These are phyloP conservation scores for Zostera marina DNA, from an alignment of 116 monocot genomes.

Conservation along the genomic window DNA sequence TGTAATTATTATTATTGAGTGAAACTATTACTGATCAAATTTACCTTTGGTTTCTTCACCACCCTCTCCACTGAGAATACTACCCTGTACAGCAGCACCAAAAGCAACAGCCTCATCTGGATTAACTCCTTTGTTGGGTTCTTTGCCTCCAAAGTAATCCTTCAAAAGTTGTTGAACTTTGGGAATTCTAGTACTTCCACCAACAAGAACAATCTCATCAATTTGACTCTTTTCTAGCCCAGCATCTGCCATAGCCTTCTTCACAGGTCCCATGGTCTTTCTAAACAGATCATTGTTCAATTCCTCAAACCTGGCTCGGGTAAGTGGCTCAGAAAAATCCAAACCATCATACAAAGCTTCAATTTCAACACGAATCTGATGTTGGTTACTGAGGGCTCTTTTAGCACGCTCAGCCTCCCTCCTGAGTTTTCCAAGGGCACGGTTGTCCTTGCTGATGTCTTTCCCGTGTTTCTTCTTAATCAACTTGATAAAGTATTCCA, in stretches of 20 bases:
- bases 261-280: slow-evolving; percentile 46
- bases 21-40: too few relatives aligned
- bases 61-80: slow-evolving; percentile 48
- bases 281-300: slow-evolving; percentile 38
- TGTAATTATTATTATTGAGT: neutral
- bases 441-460: slow-evolving; percentile 47
- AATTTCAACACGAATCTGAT: slow-evolving; percentile 49
- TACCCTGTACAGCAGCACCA: slow-evolving; percentile 56
- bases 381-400: slow-evolving; percentile 53
- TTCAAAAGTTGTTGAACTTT: slow-evolving; percentile 48
- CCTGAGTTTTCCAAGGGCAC: slow-evolving; percentile 47
- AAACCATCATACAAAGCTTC: slow-evolving; percentile 34
- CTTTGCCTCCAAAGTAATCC: slow-evolving; percentile 49
- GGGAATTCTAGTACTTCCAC: slow-evolving; percentile 46
- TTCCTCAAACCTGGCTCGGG: slow-evolving; percentile 45
- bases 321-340: slow-evolving; percentile 45
- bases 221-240: slow-evolving; percentile 36
- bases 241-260: slow-evolving; percentile 52
- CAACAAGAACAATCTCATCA: slow-evolving; percentile 48
- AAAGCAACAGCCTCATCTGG: slow-evolving; percentile 55
- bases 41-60: slow-evolving; percentile 51
- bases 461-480: slow-evolving; percentile 56
- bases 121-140: slow-evolving; percentile 53
- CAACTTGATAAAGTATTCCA: slow-evolving; percentile 55
- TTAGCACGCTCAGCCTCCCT: slow-evolving; percentile 54